Evolutionary conservation across 1,139 yeast species (phyloP).

Genomic region (Geotrichum reessii): DNA sequence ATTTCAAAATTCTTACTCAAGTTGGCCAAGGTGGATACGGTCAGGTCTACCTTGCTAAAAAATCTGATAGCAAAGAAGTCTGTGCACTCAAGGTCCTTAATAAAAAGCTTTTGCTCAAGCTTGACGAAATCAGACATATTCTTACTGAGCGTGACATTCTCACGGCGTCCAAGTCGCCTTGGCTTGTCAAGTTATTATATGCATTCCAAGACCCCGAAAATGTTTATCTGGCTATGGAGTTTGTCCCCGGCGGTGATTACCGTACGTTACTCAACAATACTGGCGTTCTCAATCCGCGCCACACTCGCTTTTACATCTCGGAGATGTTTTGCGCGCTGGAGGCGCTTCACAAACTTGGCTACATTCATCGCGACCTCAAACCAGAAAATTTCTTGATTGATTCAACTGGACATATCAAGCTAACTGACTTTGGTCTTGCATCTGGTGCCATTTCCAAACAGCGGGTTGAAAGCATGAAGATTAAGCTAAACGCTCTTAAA

Average conservation of each 20-base stretch:
- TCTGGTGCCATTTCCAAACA: conserved; percentile 94
- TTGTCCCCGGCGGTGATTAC: conserved; percentile 98
- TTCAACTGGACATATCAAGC: conserved; percentile 88
- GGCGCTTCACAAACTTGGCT: conserved; percentile 89
- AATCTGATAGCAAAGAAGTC: conserved; percentile 89
- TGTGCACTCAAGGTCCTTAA: conserved; percentile 92
- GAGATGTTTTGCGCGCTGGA: conserved; percentile 96
- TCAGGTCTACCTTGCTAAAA: conserved; percentile 85
- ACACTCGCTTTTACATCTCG: conserved; percentile 87
- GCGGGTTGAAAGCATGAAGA: conserved; percentile 87
- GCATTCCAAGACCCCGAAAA: conserved; percentile 92
- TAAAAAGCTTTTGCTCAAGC: conserved; percentile 75
- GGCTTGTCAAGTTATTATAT: conserved; percentile 89
- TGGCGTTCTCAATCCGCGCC: conserved; percentile 87
- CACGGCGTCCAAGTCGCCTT: conserved; percentile 89
- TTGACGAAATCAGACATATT: conserved; percentile 94
- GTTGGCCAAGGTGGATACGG: conserved; percentile 99
- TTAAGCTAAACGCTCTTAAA: conserved; percentile 73
- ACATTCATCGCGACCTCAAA: conserved; percentile 93
- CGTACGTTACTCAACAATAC: conserved; percentile 91
- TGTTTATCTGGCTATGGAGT: conserved; percentile 95
- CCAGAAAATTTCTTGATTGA: conserved; percentile 96
- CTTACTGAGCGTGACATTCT: conserved; percentile 93
- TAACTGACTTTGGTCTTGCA: conserved; percentile 96
- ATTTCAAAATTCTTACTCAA: conserved; percentile 93